Evolutionary conservation across 805 yeast species (phyloP), one percentile per base, ranked within the genome.

Genomic region (Candida sphagnicola): DNA sequence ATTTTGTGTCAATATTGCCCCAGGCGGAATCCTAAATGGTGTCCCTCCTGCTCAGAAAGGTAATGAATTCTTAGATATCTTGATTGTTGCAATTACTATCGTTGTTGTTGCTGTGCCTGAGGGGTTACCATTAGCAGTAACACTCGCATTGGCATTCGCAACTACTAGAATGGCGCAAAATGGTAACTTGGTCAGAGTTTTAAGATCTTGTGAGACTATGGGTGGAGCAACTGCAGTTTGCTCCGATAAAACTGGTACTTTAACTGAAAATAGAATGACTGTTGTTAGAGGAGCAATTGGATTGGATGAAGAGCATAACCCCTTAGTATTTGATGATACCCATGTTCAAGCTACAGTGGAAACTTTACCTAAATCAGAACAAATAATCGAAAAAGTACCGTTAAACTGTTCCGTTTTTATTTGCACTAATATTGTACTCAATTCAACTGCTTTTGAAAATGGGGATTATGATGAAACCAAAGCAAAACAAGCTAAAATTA

Each of bases 61-160:
- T 48, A 79, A 86, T 39, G 75, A 75, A 48, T 90, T 90, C 50
- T 69, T 93, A 67, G 82, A 87, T 52, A 85, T 91, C 40, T 70
- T 93, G 43, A 93, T 93, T 53, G 87, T 93, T 17, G 84, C 98
- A 1, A 85, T 93, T 43, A 89, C 99, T 0, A 76, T 93, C 50
- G 80, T 93, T 19, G 99, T 91, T 12, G 99, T 93, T 36, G 99
- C 99, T 0, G 96, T 93, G n/a, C 99, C 99, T 3, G 99, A 93
- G 65, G 99, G 99, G 45, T 74, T 93, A 41, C 99, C 99, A 1
- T 70, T 93, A 40, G 99, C 99, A 2, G 99, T 93, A 13, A 93
- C 99, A 1, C 72, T 93, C 34, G 96, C 99, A 0, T 70, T 93
- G 48, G 99, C 99, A 0, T 93, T 93, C 69, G 99, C 99, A 2